phyloP scores from a whole-genome alignment of 768 basidiomycete genomes.

The Boletales sp. region DNA sequence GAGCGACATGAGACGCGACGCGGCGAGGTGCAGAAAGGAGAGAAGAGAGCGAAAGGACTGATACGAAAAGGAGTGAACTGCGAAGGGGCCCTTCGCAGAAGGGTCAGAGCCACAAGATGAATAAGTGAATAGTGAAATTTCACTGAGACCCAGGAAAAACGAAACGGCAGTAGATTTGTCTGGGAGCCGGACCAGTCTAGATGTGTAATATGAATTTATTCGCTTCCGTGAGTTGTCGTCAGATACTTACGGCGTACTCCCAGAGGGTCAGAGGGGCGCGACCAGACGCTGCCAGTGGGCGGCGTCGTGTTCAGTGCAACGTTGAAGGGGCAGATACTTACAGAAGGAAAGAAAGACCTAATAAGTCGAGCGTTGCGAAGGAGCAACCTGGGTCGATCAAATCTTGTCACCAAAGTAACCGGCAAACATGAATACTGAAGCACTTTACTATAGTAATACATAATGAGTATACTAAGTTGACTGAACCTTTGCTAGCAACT shows the following conservation, averaged over 20 bases:
- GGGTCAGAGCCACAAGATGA: constrained; percentile 8
- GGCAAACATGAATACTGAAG: too few relatives aligned
- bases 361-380: constrained; percentile 12
- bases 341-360: not conserved
- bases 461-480: not conserved
- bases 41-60: constrained; percentile 5
- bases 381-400: not conserved
- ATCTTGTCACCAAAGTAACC: not conserved
- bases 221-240: constrained; percentile 18
- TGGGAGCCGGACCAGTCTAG: constrained; percentile 9
- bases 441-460: too few relatives aligned
- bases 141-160: not conserved
- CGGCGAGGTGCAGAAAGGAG: not conserved
- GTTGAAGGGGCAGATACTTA: not conserved
- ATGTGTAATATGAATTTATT: constrained; percentile 2
- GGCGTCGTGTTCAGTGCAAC: constrained; percentile 7
- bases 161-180: not conserved
- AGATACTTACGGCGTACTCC: constrained; percentile 12
- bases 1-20: constrained; percentile 15
- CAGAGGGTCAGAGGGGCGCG: not conserved
- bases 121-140: not conserved
- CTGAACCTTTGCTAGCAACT: constrained; percentile 10
- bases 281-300: constrained; percentile 1
- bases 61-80: constrained; percentile 17
- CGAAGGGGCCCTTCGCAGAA: constrained; percentile 20